These are phyloP conservation scores for Diutina ranongensis DNA, from an alignment of 1,139 yeast genomes.

Conservation along the genomic window DNA sequence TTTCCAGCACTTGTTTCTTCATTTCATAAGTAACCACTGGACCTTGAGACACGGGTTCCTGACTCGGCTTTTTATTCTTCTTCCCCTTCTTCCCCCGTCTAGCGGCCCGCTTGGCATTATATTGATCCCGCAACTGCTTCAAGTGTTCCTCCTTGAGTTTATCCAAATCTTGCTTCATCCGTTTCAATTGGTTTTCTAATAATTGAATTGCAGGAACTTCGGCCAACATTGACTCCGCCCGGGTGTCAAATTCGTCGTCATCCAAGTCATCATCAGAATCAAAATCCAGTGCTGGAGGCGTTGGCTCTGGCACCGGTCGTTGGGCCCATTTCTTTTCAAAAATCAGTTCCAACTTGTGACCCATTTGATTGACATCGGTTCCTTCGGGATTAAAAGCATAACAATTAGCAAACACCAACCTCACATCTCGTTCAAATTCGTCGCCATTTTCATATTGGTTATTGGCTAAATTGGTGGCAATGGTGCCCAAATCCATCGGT, in stretches of 20 bases:
- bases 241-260: constrained; percentile 50
- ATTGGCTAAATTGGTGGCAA: constrained; percentile 67
- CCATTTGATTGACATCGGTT: constrained; percentile 91
- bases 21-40: constrained; percentile 78
- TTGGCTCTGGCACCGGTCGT: constrained; percentile 65
- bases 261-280: constrained; percentile 37
- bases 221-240: constrained; percentile 47
- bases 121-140: constrained; percentile 43
- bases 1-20: constrained; percentile 90
- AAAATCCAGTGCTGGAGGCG: constrained; percentile 29
- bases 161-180: constrained; percentile 79
- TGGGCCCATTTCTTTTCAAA: constrained; percentile 87
- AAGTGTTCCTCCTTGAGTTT: constrained; percentile 60
- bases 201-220: constrained; percentile 81
- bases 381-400: constrained; percentile 92
- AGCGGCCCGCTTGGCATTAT: constrained; percentile 18
- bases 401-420: constrained; percentile 79
- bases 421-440: constrained; percentile 73
- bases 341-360: constrained; percentile 75
- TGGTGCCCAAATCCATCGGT: constrained; percentile 93
- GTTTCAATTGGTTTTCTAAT: constrained; percentile 71
- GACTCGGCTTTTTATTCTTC: constrained; percentile 17
- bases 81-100: constrained; percentile 34
- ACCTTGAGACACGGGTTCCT: constrained; percentile 9
- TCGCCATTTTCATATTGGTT: constrained; percentile 86